Evolutionary conservation across 2,329 filamentous ascomycete genomes (phyloP), one percentile per base, ranked within the genome.

Genomic region (Fusarium sp.): DNA sequence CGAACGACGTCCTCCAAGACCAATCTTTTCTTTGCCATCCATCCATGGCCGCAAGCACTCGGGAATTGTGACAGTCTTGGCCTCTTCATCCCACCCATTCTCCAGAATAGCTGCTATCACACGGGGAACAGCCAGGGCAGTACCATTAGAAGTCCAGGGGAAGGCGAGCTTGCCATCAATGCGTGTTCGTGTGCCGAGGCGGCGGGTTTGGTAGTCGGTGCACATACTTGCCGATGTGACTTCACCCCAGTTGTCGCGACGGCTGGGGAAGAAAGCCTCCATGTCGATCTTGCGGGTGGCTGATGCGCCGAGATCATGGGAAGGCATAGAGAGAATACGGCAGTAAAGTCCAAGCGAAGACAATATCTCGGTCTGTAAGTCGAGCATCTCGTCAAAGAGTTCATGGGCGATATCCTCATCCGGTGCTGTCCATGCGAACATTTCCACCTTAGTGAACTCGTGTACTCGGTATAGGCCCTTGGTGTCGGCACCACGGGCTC

Each of bases 361-460:
- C 18, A 98, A 86, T 63, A 99, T 95, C 80, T 96, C 93, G 6
- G 90, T 93, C 83, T 99, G 96, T 60, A 98, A 92, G 69, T 90
- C 89, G 58, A 98, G 85, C 87, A 99, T 94, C 82, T 98, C 95
- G 57, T 93, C 86, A 81, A 98, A 98, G 18, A 96, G 77, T 1
- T 88, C 84, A 13, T 87, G 84, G 1, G 90, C 85, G 45, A 82
- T 80, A 38, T 79, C 80, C 6, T 78, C 65, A 60, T 90, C 87
- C 4, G 93, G 90, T 36, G 87, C 78, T 9, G 94, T 93, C 96
- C 96, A 99, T 1, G 93, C 95, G 81, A 99, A 98, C 87, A 99
- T 91, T 83, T 99, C 96, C 1, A 99, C 96, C 82, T 99, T 99
- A 35, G 95, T 98, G 83, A 99, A 99, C 83, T 99, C 96, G 83